Conservation (phyloP, 768 basidiomycete genomes). For the Trametes coccinea region DNA sequence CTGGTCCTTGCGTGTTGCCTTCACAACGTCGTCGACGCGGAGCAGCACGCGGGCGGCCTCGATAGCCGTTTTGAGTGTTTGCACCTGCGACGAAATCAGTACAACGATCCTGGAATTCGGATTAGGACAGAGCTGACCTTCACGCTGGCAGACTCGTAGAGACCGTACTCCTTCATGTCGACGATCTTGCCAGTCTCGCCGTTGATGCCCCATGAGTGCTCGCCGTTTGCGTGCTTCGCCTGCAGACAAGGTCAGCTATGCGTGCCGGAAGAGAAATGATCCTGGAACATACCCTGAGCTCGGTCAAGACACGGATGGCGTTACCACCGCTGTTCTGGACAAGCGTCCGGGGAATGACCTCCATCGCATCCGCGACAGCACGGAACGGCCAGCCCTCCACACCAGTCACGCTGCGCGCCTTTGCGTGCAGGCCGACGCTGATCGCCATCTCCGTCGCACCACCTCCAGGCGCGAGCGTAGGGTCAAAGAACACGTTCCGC, state of each 20-base stretch:
- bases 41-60: slow-evolving; percentile 93
- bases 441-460: slow-evolving; percentile 99
- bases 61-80: slow-evolving; percentile 95
- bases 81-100: slow-evolving; percentile 52
- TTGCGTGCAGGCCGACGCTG: slow-evolving; percentile 79
- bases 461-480: slow-evolving; percentile 89
- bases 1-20: slow-evolving; percentile 77
- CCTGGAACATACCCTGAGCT: slow-evolving; percentile 70
- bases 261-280: not conserved
- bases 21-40: slow-evolving; percentile 92
- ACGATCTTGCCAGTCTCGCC: slow-evolving; percentile 95
- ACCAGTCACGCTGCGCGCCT: slow-evolving; percentile 78
- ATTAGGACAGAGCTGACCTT: slow-evolving; percentile 42
- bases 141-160: slow-evolving; percentile 95
- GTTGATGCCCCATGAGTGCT: slow-evolving; percentile 91
- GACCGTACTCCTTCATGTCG: slow-evolving; percentile 92
- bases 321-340: slow-evolving; percentile 96
- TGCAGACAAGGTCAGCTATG: slow-evolving; percentile 31
- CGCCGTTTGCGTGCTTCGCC: slow-evolving; percentile 95
- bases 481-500: slow-evolving; percentile 96
- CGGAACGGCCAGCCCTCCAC: slow-evolving; percentile 90
- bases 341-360: slow-evolving; percentile 93
- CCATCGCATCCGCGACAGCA: slow-evolving; percentile 94
- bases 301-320: slow-evolving; percentile 89
- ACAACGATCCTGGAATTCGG: not conserved